Evolutionary conservation across 768 basidiomycete species (phyloP).

Genomic region (Panellus pusillus): DNA sequence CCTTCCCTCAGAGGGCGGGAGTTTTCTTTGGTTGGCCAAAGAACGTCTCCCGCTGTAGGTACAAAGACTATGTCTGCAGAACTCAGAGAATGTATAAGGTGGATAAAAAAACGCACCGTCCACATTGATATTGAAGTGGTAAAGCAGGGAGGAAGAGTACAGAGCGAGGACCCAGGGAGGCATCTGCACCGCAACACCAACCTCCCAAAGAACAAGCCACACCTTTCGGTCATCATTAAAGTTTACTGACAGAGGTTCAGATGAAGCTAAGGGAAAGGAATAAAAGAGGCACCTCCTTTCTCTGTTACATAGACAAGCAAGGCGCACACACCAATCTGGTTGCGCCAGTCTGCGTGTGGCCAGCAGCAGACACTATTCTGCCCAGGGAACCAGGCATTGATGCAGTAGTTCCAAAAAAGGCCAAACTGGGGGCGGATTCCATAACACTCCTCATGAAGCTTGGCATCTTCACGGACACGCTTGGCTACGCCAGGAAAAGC

Average conservation of each 20-base stretch:
- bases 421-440: slow-evolving; percentile 25
- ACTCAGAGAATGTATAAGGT: too few relatives aligned
- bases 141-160: slow-evolving; percentile 34
- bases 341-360: slow-evolving; percentile 32
- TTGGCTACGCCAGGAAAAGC: slow-evolving; percentile 24
- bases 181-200: slow-evolving; percentile 29
- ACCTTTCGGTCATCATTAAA: slow-evolving; percentile 24
- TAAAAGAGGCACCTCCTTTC: too few relatives aligned
- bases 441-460: slow-evolving; percentile 16
- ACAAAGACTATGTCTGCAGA: too few relatives aligned
- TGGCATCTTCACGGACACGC: slow-evolving; percentile 10
- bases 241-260: neutral
- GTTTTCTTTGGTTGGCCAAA: too few relatives aligned
- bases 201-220: slow-evolving; percentile 38
- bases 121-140: slow-evolving; percentile 35
- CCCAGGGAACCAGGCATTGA: slow-evolving; percentile 23
- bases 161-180: slow-evolving; percentile 29
- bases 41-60: too few relatives aligned
- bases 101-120: slow-evolving; percentile 16
- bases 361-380: slow-evolving; percentile 21
- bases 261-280: too few relatives aligned
- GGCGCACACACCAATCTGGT: slow-evolving; percentile 31
- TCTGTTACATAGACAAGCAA: slow-evolving; percentile 25
- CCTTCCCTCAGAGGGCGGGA: too few relatives aligned
- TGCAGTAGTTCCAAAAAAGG: slow-evolving; percentile 29